Percentiles rank a stretch among this genome's conserved stretches.
Conservation (phyloP, 257 asterid species). For the Linderniella brevidens region DNA sequence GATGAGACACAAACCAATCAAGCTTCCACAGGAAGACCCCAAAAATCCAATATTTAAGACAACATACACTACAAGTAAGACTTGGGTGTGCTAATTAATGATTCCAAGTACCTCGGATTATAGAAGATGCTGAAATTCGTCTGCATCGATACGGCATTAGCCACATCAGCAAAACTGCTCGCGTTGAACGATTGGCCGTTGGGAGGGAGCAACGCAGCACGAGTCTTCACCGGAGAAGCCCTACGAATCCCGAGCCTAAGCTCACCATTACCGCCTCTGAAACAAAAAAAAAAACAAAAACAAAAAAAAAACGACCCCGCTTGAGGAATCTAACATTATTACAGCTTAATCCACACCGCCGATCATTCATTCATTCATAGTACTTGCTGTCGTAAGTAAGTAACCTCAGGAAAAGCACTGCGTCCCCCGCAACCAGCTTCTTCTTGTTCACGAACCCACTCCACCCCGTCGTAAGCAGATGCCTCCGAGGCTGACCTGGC, state of each 20-base stretch:
- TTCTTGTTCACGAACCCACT: conserved; percentile 65
- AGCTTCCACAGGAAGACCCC: no score
- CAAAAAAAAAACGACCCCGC: neutral
- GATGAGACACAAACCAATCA: neutral
- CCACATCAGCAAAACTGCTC: conserved; percentile 42
- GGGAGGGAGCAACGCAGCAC: conserved; percentile 28
- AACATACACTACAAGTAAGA: no score
- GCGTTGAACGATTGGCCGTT: conserved; percentile 34
- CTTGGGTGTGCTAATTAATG: no score
- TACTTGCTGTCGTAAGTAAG: no score
- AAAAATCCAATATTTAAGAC: no score
- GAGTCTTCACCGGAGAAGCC: conserved; percentile 55
- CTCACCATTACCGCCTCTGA: conserved; percentile 92
- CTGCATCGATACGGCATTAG: conserved; percentile 41
- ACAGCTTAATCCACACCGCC: no score
- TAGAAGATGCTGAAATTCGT: conserved; percentile 51
- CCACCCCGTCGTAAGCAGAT: conserved; percentile 73
- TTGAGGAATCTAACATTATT: neutral
- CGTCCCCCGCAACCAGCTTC: conserved; percentile 59
- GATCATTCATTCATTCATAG: neutral
- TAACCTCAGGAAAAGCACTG: conserved; percentile 60
- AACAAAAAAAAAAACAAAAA: neutral
- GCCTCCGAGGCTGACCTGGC: conserved; percentile 93
- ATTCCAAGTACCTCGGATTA: conserved; percentile 61
- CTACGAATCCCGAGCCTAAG: conserved; percentile 94